These are phyloP conservation scores for Acer negundo DNA, from an alignment of 345 rosid species.

Conservation along the genomic window DNA sequence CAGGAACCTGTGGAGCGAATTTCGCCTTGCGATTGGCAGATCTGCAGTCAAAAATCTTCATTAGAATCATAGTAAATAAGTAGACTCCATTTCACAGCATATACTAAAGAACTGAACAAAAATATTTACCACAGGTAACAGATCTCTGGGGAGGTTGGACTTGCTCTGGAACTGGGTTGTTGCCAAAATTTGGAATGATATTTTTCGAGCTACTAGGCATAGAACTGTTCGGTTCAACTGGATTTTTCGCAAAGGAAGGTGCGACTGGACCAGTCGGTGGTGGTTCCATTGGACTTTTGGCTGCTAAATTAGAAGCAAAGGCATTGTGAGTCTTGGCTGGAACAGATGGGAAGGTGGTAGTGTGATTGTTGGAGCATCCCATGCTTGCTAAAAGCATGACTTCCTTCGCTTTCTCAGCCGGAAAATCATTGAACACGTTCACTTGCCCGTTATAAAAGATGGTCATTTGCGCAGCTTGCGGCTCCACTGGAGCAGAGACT, in stretches of 20 bases:
- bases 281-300: slow-evolving; percentile 22
- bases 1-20: slow-evolving; percentile 91
- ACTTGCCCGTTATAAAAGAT: slow-evolving; percentile 86
- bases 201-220: slow-evolving; percentile 25
- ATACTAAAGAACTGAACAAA: neutral
- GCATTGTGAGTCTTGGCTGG: slow-evolving; percentile 21
- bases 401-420: slow-evolving; percentile 80
- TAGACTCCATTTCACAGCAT: neutral
- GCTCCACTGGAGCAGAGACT: slow-evolving; percentile 23
- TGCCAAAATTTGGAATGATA: slow-evolving; percentile 35
- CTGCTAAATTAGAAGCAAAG: slow-evolving; percentile 9
- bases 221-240: slow-evolving; percentile 25
- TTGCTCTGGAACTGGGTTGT: slow-evolving; percentile 38
- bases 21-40: slow-evolving; percentile 89
- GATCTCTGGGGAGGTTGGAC: slow-evolving; percentile 39
- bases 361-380: slow-evolving; percentile 40
- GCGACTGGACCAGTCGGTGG: neutral
- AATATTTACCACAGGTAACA: slow-evolving; percentile 55
- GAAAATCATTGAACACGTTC: slow-evolving; percentile 68
- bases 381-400: slow-evolving; percentile 63
- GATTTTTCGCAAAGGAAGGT: slow-evolving; percentile 15
- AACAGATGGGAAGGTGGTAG: slow-evolving; percentile 26
- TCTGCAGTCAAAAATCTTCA: slow-evolving; percentile 38
- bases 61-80: neutral
- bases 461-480: slow-evolving; percentile 67